Evolutionary conservation across 1,284 basidiomycete species (phyloP).

Genomic region (Rhodotorula sp.): DNA sequence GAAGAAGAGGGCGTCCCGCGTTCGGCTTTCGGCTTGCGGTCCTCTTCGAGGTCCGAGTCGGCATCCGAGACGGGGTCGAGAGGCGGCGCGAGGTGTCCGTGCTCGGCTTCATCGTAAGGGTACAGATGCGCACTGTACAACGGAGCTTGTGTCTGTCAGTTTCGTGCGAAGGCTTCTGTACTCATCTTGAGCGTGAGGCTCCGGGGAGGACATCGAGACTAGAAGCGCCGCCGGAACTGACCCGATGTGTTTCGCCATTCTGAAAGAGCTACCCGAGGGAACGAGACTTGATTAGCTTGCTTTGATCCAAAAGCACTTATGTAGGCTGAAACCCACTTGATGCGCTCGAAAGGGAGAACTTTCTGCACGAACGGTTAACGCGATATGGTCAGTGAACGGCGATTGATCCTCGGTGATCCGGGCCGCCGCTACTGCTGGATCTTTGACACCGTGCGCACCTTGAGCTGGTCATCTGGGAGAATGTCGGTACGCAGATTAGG

Average conservation of each 20-base stretch:
- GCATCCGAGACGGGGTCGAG: not conserved
- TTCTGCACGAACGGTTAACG: not conserved
- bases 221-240: not conserved
- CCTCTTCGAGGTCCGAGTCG: constrained; percentile 5
- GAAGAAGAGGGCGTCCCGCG: not conserved
- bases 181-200: not conserved
- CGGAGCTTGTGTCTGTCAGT: not conserved
- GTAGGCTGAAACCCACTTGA: constrained; percentile 5
- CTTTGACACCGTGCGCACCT: not conserved
- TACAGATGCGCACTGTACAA: constrained; percentile 13
- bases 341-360: constrained; percentile 19
- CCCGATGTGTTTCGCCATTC: constrained; percentile 21
- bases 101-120: constrained; percentile 20
- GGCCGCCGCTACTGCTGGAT: not conserved
- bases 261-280: constrained; percentile 16
- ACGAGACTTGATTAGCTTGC: no score
- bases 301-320: no score
- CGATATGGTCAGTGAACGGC: no score
- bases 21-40: not conserved
- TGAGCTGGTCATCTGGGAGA: constrained; percentile 22
- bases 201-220: not conserved
- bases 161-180: not conserved
- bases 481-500: constrained; percentile 25
- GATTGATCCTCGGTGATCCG: no score
- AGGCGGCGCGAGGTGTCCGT: constrained; percentile 13